Percentiles rank a stretch among this genome's conserved stretches.
Conservation (phyloP, 495 filamentous ascomycete species). For the Daldinia grandis region DNA sequence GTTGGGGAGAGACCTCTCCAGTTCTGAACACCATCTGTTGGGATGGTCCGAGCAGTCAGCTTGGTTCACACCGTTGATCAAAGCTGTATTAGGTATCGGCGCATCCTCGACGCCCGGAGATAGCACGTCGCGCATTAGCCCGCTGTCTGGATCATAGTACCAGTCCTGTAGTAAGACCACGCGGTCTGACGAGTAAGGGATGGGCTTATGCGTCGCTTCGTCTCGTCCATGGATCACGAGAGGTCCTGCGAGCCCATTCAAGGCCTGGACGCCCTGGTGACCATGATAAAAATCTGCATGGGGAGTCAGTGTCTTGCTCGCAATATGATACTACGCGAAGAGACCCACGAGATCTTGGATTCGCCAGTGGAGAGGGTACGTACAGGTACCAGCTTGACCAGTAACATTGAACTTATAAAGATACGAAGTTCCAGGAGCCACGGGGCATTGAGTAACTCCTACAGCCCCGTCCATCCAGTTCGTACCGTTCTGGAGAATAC, state of each 20-base stretch:
- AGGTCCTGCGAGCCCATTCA: conserved; percentile 66
- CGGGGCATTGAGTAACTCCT: conserved; percentile 72
- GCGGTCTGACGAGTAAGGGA: conserved; percentile 60
- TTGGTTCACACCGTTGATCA: conserved; percentile 70
- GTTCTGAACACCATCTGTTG: conserved; percentile 57
- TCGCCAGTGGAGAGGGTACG: conserved; percentile 39
- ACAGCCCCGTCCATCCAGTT: conserved; percentile 70
- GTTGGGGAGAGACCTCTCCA: conserved; percentile 52
- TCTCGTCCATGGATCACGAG: conserved; percentile 61
- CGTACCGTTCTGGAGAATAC: conserved; percentile 68
- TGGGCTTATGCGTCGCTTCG: conserved; percentile 51
- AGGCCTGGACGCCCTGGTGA: conserved; percentile 52
- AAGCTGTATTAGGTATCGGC: conserved; percentile 67
- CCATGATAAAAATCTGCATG: conserved; percentile 52
- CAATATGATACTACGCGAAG: not conserved
- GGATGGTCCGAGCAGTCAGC: conserved; percentile 58
- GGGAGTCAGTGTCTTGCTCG: conserved; percentile 42
- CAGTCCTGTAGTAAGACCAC: conserved; percentile 66
- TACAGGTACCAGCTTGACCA: conserved; percentile 58
- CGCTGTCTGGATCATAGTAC: conserved; percentile 63
- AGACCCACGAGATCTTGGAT: conserved; percentile 2
- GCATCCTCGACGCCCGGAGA: conserved; percentile 63
- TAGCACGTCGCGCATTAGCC: conserved; percentile 58
- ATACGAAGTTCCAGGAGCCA: conserved; percentile 62
- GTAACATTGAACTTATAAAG: conserved; percentile 56